Percentiles rank a stretch among this genome's conserved stretches.
phyloP scores from a whole-genome alignment of 176 grass and related monocot genomes.

The Zea luxurians region DNA sequence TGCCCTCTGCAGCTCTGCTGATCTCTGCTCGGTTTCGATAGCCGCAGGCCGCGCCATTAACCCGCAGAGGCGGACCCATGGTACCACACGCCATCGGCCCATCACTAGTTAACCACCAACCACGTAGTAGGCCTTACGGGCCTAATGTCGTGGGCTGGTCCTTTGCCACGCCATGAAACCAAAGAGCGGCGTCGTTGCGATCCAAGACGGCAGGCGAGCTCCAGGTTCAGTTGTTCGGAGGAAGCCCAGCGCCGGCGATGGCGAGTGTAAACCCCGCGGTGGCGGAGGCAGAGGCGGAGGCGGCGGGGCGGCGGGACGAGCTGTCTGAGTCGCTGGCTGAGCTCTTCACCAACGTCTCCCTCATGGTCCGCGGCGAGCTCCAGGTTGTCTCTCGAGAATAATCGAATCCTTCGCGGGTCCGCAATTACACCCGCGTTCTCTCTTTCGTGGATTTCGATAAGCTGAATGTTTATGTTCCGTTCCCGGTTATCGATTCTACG shows the following conservation, averaged over 20 bases:
- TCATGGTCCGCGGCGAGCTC: conserved; percentile 89
- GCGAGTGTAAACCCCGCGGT: conserved; percentile 24
- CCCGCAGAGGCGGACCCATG: too few relatives aligned
- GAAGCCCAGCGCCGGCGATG: conserved; percentile 33
- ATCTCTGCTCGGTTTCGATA: too few relatives aligned
- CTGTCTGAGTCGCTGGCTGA: conserved; percentile 66
- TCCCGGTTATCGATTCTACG: too few relatives aligned
- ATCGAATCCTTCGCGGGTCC: neutral
- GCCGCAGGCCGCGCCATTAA: too few relatives aligned
- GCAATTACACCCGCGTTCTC: neutral
- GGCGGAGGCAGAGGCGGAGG: conserved; percentile 28
- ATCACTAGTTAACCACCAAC: neutral
- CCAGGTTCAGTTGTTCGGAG: neutral
- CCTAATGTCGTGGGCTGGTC: neutral
- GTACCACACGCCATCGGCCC: neutral
- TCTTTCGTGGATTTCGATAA: neutral
- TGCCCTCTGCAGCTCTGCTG: too few relatives aligned
- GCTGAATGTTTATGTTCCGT: neutral
- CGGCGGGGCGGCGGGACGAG: conserved; percentile 45
- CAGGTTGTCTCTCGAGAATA: conserved; percentile 43
- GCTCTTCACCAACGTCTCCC: conserved; percentile 80
- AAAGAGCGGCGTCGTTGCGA: neutral
- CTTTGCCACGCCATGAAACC: neutral
- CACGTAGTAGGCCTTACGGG: neutral
- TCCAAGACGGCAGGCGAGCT: neutral